Conservation (phyloP, 2,329 filamentous ascomycete species). For the Fusarium coicis region DNA sequence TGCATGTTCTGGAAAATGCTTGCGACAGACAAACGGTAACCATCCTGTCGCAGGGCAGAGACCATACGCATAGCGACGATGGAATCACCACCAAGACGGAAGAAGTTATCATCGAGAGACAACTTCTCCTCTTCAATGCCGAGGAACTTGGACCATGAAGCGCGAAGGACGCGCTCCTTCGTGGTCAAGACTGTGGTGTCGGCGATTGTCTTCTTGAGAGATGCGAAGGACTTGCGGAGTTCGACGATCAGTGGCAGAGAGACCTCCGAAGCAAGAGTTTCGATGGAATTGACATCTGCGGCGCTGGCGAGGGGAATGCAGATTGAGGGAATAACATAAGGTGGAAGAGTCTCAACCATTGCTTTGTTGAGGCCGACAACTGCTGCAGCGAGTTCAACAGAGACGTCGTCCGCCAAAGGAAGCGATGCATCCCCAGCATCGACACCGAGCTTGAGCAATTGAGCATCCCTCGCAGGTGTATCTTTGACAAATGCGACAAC, state of each 20-base stretch:
- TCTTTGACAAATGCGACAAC: conserved; percentile 37
- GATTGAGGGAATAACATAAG: conserved; percentile 42
- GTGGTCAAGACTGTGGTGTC: conserved; percentile 31
- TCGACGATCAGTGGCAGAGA: conserved; percentile 29
- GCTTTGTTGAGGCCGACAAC: conserved; percentile 41
- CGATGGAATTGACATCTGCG: conserved; percentile 6
- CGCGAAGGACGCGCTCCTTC: conserved; percentile 33
- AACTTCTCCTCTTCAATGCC: conserved; percentile 36
- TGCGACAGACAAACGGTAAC: conserved; percentile 41
- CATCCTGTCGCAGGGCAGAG: conserved; percentile 37
- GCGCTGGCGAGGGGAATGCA: conserved; percentile 25
- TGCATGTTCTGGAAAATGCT: conserved; percentile 46
- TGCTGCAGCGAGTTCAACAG: conserved; percentile 31
- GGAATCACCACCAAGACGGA: conserved; percentile 43
- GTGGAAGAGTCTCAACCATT: conserved; percentile 40
- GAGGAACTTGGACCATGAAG: conserved; percentile 39
- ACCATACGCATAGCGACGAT: conserved; percentile 45
- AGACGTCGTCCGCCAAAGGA: conserved; percentile 26
- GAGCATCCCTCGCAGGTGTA: not conserved
- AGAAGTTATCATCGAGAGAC: conserved; percentile 44
- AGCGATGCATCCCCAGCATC: conserved; percentile 1
- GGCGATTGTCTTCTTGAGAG: conserved; percentile 25
- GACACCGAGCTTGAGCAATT: conserved; percentile 20
- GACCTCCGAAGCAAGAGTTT: not conserved
- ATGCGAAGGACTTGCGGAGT: conserved; percentile 26